Percentiles rank a stretch among this genome's conserved stretches.
Evolutionary conservation across 768 basidiomycete genomes (phyloP).

Genomic region (Gyrodon lividus): DNA sequence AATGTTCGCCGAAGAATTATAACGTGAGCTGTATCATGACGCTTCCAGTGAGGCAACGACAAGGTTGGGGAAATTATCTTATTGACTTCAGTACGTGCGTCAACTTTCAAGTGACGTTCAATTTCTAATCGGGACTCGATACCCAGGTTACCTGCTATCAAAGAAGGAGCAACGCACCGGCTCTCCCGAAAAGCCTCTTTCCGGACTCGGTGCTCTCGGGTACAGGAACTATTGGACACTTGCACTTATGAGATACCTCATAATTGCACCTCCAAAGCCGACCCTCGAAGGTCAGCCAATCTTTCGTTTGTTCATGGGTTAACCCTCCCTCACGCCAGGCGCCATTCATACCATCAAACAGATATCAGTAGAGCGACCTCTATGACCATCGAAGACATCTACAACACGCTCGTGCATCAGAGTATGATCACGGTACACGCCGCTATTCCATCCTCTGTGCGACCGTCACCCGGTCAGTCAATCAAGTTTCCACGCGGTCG

Average conservation of each 20-base stretch:
- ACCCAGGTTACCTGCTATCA: conserved; percentile 87
- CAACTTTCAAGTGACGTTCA: background rate
- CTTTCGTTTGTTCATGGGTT: conserved; percentile 12
- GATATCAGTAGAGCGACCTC: conserved; percentile 85
- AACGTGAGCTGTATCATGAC: conserved; percentile 99
- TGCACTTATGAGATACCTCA: conserved; percentile 77
- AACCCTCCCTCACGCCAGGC: conserved; percentile 18
- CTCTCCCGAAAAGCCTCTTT: conserved; percentile 95
- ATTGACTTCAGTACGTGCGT: conserved; percentile 87
- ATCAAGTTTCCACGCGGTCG: conserved; percentile 73
- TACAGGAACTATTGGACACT: conserved; percentile 96
- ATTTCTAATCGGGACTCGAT: conserved; percentile 3
- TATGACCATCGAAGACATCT: conserved; percentile 90
- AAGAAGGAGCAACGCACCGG: conserved; percentile 91
- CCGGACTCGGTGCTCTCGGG: conserved; percentile 87
- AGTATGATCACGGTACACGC: conserved; percentile 66
- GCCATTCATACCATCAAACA: conserved; percentile 31
- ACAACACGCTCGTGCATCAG: conserved; percentile 67
- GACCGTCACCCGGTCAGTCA: conserved; percentile 74
- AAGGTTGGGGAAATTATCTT: conserved; percentile 95
- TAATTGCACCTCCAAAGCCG: conserved; percentile 56
- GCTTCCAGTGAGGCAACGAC: conserved; percentile 87
- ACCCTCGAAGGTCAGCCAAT: conserved; percentile 67
- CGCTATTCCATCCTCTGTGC: conserved; percentile 48
- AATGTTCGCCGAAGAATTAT: conserved; percentile 91